Conservation (phyloP, 1,284 basidiomycete species). For the Cryptococcus jaspeensis region DNA sequence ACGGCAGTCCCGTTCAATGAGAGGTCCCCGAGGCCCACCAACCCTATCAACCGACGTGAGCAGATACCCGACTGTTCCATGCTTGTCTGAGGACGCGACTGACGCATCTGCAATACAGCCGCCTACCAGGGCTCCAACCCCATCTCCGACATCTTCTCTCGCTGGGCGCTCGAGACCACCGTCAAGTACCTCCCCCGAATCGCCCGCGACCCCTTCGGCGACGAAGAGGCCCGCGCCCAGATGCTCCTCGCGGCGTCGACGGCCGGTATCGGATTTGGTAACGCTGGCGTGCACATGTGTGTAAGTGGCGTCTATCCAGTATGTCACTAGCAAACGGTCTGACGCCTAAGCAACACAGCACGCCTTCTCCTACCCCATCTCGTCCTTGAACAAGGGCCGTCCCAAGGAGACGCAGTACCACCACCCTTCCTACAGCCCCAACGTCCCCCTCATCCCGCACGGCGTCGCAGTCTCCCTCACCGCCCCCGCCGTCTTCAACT, state of each 20-base stretch:
- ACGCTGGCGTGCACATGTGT: conserved; percentile 86
- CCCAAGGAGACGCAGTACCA: conserved; percentile 72
- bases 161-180: conserved; percentile 89
- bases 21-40: conserved; percentile 80
- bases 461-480: conserved; percentile 84
- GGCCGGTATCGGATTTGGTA: conserved; percentile 94
- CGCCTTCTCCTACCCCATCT: conserved; percentile 59
- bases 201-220: conserved; percentile 67
- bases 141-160: conserved; percentile 91
- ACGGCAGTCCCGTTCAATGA: conserved; percentile 65
- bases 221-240: conserved; percentile 79
- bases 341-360: conserved; percentile 22
- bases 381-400: conserved; percentile 90
- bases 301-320: conserved; percentile 9
- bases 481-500: conserved; percentile 86
- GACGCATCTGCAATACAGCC: conserved; percentile 15
- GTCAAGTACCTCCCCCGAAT: conserved; percentile 88
- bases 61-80: background rate
- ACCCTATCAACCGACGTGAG: conserved; percentile 79
- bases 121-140: conserved; percentile 97
- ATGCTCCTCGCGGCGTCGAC: conserved; percentile 71
- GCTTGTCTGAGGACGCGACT: background rate
- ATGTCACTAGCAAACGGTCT: background rate
- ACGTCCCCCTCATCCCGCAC: conserved; percentile 88
- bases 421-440: conserved; percentile 74